Evolutionary conservation across 2,329 filamentous ascomycete species (phyloP), one percentile per base, ranked within the genome.

Genomic region (Ceratocystis huliohia): DNA sequence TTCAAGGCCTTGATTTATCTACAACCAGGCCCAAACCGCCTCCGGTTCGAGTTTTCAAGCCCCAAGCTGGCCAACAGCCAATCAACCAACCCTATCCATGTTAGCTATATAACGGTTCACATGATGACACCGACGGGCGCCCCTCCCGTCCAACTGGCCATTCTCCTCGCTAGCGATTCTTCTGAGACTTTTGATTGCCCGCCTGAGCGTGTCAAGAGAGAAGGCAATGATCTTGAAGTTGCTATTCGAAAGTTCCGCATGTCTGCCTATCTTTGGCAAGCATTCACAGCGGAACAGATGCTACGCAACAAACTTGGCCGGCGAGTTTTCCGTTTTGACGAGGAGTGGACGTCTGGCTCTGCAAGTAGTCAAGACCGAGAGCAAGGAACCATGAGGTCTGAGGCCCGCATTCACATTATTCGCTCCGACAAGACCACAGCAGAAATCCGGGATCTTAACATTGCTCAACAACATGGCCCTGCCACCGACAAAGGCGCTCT

Each of bases 241-340:
- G 94, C 94, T 0, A 82, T 96, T 64, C 85, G 84, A 72, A 99
- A 99, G 74, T 96, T 94, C 74, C 85, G 92, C 69, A 96, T 96
- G 88, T 88, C 91, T 20, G 93, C 91, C 28, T 96, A 97, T 74
- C 80, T 97, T 15, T 97, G 94, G 92, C 94, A 99, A 74, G 91
- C 92, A 6, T 97, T 96, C 72, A 97, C 93, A 0, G 91, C 90
- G 5, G 94, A 99, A 74, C 92, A 97, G 74, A 97, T 97, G 93
- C 88, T 85, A 74, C 86, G 91, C 69, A 89, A 96, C 74, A 89
- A 88, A 68, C 84, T 97, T 70, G 91, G 92, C 8, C 84, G 93
- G 67, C 85, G 93, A 67, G 87, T 84, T 65, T 97, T 96, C 75
- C 83, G 92, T 56, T 92, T 96, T 69, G 94, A 97, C 71, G 94